These are phyloP conservation scores for Microbotryomycetes sp. DNA, from an alignment of 1,284 basidiomycete genomes.

Conservation along the genomic window DNA sequence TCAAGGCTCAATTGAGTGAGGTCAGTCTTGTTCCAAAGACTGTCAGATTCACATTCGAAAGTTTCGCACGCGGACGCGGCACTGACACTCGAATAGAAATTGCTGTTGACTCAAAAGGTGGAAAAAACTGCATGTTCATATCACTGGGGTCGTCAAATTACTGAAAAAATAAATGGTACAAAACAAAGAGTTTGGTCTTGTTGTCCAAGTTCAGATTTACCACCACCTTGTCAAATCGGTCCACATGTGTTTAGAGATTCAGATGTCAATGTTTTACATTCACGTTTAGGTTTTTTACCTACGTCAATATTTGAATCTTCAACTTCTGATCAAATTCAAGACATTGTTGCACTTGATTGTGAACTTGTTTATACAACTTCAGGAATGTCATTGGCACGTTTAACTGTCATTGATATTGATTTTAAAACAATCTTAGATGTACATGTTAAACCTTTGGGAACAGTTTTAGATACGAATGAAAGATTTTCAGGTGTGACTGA, in stretches of 20 bases:
- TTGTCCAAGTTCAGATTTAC: conserved; percentile 30
- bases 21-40: conserved; percentile 8
- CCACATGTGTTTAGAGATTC: conserved; percentile 49
- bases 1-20: conserved; percentile 48
- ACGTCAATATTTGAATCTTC: conserved; percentile 43
- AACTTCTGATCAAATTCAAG: conserved; percentile 3
- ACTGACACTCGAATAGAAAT: background rate
- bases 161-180: conserved; percentile 57
- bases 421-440: conserved; percentile 73
- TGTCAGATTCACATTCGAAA: too few relatives aligned
- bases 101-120: conserved; percentile 38
- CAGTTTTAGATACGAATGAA: conserved; percentile 79
- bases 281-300: conserved; percentile 62
- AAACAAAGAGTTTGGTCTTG: conserved; percentile 37
- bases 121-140: conserved; percentile 62
- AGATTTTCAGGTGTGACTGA: conserved; percentile 76
- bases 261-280: conserved; percentile 61
- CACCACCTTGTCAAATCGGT: conserved; percentile 36
- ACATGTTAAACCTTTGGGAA: conserved; percentile 64
- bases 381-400: conserved; percentile 75
- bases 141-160: conserved; percentile 73
- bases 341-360: conserved; percentile 66
- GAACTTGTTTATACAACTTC: conserved; percentile 90
- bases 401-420: conserved; percentile 72
- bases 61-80: background rate